Conservation (phyloP, 345 rosid genomes). For the Sonneratia alba region DNA sequence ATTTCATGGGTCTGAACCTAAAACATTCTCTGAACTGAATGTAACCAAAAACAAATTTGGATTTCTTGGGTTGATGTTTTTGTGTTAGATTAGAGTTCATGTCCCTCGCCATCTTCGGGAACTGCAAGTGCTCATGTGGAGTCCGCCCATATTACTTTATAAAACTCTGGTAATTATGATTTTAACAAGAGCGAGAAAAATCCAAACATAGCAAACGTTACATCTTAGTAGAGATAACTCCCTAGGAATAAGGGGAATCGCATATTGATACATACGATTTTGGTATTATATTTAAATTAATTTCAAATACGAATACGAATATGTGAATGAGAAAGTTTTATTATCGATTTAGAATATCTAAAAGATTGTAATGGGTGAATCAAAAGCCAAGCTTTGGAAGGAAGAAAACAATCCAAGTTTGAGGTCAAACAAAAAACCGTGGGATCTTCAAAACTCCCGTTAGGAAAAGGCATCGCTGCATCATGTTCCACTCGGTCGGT, state of each 20-base stretch:
- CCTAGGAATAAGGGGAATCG: too few species aligned
- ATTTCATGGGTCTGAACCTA: neutral
- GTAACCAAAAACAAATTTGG: neutral
- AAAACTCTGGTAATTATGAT: too few species aligned
- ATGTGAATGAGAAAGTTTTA: too few species aligned
- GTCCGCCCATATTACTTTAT: too few species aligned
- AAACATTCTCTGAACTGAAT: neutral
- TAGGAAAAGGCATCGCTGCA: neutral
- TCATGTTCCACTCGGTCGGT: neutral
- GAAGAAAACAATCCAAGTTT: neutral
- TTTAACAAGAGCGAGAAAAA: too few species aligned
- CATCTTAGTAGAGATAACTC: too few species aligned
- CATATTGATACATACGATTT: too few species aligned
- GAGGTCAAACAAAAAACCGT: neutral
- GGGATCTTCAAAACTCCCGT: neutral
- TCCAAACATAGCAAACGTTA: too few species aligned
- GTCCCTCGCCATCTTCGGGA: neutral
- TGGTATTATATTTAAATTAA: too few species aligned
- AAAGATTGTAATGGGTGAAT: neutral
- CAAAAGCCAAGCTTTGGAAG: neutral
- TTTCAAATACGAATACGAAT: too few species aligned
- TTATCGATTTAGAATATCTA: too few species aligned
- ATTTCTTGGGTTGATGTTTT: neutral
- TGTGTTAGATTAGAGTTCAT: neutral
- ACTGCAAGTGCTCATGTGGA: neutral